Evolutionary conservation across 2,329 filamentous ascomycete genomes (phyloP).

Genomic region (Fusarium newnesense): DNA sequence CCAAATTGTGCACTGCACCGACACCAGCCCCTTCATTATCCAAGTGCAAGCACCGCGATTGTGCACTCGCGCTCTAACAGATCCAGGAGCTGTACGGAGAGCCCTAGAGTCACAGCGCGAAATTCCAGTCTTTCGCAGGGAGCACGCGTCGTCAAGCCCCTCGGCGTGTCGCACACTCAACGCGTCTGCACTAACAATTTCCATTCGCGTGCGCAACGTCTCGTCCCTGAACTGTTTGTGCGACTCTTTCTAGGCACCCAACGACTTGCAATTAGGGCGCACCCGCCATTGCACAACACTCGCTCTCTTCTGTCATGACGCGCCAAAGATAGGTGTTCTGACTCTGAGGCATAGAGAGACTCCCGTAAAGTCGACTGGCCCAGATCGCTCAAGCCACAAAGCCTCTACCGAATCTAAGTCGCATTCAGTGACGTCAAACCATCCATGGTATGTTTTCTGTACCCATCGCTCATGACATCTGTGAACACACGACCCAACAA

Average conservation of each 20-base stretch:
- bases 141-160: background rate
- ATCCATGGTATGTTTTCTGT: background rate
- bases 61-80: background rate
- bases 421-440: background rate
- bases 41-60: background rate
- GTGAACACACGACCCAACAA: background rate
- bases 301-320: background rate
- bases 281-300: too few species aligned
- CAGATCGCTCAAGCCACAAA: background rate
- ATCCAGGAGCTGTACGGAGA: background rate
- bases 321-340: background rate
- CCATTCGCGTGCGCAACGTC: background rate
- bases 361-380: background rate
- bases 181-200: background rate
- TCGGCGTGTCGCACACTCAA: background rate
- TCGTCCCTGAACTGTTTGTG: background rate
- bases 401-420: background rate
- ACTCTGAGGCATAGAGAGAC: accelerated
- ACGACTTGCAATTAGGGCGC: background rate
- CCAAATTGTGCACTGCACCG: background rate
- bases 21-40: background rate
- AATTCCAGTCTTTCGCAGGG: accelerated
- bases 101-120: too few species aligned
- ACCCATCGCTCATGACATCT: too few species aligned
- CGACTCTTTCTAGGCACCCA: too few species aligned